Evolutionary conservation across 805 yeast genomes (phyloP).

Genomic region (Metahyphopichia silvanorum): DNA sequence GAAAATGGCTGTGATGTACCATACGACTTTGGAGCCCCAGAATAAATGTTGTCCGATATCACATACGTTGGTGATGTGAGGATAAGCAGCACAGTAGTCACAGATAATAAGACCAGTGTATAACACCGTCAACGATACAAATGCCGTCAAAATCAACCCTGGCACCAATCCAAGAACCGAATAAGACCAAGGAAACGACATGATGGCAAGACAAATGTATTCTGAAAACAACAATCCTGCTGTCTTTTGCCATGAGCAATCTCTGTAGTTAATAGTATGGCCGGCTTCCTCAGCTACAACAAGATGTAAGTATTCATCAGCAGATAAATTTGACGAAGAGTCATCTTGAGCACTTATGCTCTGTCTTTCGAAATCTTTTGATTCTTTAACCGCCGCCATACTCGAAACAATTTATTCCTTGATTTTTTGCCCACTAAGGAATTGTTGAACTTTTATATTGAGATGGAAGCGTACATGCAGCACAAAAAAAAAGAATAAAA

Average conservation of each 20-base stretch:
- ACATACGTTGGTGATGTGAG: constrained; percentile 50
- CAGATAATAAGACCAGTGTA: constrained; percentile 56
- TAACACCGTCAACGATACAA: constrained; percentile 47
- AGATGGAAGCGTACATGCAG: no score
- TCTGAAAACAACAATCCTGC: constrained; percentile 60
- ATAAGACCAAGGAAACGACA: constrained; percentile 68
- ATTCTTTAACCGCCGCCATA: no score
- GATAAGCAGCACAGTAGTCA: constrained; percentile 53
- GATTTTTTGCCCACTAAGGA: no score
- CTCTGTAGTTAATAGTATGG: constrained; percentile 42
- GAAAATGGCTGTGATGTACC: constrained; percentile 56
- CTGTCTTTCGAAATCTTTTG: neutral
- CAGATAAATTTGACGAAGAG: constrained; percentile 4
- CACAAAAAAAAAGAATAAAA: no score
- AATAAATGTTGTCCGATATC: constrained; percentile 59
- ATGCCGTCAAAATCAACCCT: constrained; percentile 52
- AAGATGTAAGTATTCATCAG: constrained; percentile 11
- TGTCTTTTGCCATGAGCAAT: constrained; percentile 57
- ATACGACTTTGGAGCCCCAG: constrained; percentile 48
- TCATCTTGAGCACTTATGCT: neutral
- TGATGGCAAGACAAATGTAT: constrained; percentile 58
- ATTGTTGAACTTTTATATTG: no score
- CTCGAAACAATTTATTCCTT: no score
- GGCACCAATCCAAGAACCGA: constrained; percentile 58
- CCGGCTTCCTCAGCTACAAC: constrained; percentile 11